Evolutionary conservation across 2,329 filamentous ascomycete genomes (phyloP).

Genomic region (Phoma sp.): DNA sequence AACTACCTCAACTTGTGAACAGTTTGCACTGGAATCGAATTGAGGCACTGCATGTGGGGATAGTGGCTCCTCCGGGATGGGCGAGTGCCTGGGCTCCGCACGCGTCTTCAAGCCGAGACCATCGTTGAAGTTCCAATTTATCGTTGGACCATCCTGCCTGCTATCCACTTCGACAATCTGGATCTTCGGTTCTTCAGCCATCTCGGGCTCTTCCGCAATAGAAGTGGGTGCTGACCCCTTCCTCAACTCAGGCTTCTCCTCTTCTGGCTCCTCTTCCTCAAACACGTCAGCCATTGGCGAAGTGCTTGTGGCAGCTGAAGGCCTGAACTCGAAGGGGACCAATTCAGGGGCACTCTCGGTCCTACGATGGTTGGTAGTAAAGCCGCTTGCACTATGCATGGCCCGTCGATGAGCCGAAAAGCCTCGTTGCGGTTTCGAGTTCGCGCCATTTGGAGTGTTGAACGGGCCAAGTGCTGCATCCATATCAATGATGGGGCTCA

Average conservation of each 20-base stretch:
- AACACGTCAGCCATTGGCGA: slow-evolving; percentile 87
- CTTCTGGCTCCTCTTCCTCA: slow-evolving; percentile 78
- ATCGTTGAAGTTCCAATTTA: slow-evolving; percentile 55
- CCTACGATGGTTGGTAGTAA: slow-evolving; percentile 79
- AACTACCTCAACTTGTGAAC: slow-evolving; percentile 53
- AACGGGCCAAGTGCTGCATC: slow-evolving; percentile 93
- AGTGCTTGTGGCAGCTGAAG: slow-evolving; percentile 61
- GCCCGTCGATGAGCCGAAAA: slow-evolving; percentile 63
- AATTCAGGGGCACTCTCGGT: slow-evolving; percentile 83
- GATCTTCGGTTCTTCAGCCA: slow-evolving; percentile 52
- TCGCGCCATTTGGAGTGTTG: slow-evolving; percentile 78
- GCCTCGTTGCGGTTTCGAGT: slow-evolving; percentile 60
- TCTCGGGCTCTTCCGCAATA: slow-evolving; percentile 45
- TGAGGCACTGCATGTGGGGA: slow-evolving; percentile 36
- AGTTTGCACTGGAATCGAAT: slow-evolving; percentile 12
- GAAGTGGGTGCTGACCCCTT: slow-evolving; percentile 18
- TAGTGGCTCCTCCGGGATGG: slow-evolving; percentile 28
- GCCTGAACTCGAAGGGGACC: slow-evolving; percentile 72
- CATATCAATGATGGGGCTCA: slow-evolving; percentile 87
- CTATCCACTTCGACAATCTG: slow-evolving; percentile 56
- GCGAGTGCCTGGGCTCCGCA: slow-evolving; percentile 19
- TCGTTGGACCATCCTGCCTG: slow-evolving; percentile 46
- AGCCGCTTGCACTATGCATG: slow-evolving; percentile 78
- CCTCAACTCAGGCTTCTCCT: slow-evolving; percentile 48
- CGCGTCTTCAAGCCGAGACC: slow-evolving; percentile 45